These are phyloP conservation scores for Oryza punctata DNA, from an alignment of 176 grass and related monocot species.

Conservation along the genomic window DNA sequence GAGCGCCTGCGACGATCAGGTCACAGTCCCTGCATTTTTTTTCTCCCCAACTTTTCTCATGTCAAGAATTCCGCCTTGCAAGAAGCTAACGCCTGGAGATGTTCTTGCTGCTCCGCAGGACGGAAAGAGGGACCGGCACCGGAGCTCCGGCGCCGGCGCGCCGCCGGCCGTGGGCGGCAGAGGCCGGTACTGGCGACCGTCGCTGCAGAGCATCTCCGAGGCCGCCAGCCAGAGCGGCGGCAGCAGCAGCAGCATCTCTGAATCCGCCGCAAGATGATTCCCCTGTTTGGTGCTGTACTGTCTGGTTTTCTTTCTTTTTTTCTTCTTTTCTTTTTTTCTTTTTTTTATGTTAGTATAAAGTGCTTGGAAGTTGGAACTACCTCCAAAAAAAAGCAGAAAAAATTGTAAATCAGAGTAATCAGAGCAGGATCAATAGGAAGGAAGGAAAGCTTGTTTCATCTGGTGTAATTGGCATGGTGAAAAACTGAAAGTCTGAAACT, in stretches of 20 bases:
- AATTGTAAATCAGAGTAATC: conserved; percentile 54
- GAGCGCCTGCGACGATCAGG: conserved; percentile 29
- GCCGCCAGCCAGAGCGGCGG: conserved; percentile 47
- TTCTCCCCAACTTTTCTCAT: neutral
- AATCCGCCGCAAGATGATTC: conserved; percentile 39
- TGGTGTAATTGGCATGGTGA: conserved; percentile 21
- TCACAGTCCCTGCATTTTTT: neutral
- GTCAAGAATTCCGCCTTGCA: too few relatives aligned
- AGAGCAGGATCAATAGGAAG: conserved; percentile 43
- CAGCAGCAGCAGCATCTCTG: conserved; percentile 40
- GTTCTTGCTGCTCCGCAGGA: conserved; percentile 41
- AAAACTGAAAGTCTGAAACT: conserved; percentile 9
- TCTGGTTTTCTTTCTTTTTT: neutral
- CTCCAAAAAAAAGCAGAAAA: conserved; percentile 20
- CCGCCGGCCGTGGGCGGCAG: conserved; percentile 18
- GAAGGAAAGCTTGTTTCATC: conserved; percentile 32
- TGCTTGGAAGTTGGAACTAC: conserved; percentile 31
- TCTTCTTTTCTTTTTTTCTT: neutral
- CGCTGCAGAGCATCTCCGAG: conserved; percentile 88
- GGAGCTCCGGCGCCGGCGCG: conserved; percentile 38
- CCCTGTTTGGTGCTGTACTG: neutral
- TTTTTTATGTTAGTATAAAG: conserved; percentile 38
- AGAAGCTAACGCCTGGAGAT: conserved; percentile 3
- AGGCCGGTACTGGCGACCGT: conserved; percentile 82
- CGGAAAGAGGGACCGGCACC: conserved; percentile 48